Conservation (phyloP, 768 basidiomycete genomes). For the Lactarius akahatsu region DNA sequence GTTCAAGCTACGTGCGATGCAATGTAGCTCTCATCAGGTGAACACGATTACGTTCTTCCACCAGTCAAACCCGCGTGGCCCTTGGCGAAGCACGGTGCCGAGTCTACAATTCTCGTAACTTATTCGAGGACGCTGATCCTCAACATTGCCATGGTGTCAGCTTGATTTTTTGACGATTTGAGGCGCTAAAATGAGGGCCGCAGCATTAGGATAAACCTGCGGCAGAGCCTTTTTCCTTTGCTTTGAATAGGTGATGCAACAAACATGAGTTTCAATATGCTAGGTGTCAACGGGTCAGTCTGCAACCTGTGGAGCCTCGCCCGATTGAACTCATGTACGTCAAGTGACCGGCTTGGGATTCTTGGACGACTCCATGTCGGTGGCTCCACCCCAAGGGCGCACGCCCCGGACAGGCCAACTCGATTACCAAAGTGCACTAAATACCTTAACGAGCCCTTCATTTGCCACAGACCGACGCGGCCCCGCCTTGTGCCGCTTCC, state of each 20-base stretch:
- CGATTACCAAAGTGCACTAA: background rate
- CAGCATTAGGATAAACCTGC: background rate
- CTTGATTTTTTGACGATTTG: background rate
- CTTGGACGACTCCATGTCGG: background rate
- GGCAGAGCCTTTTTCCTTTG: background rate
- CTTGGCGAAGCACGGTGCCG: too few relatives aligned
- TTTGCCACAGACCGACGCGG: background rate
- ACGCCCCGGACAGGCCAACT: background rate
- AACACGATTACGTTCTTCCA: too few relatives aligned
- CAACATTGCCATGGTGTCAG: background rate
- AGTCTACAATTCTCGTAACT: background rate
- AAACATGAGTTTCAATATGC: background rate
- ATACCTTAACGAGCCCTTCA: background rate
- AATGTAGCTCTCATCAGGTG: too few relatives aligned
- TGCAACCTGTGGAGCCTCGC: background rate
- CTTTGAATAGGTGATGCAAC: background rate
- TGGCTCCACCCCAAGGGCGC: background rate
- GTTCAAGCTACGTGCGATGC: too few relatives aligned
- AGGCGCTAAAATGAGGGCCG: background rate
- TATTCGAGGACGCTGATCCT: background rate
- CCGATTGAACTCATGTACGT: background rate
- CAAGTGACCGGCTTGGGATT: background rate
- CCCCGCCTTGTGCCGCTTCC: background rate
- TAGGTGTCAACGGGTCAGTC: background rate
- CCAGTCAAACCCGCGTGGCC: too few relatives aligned